phyloP scores from a whole-genome alignment of 2,329 filamentous ascomycete species.

The Xylaria arbuscula region DNA sequence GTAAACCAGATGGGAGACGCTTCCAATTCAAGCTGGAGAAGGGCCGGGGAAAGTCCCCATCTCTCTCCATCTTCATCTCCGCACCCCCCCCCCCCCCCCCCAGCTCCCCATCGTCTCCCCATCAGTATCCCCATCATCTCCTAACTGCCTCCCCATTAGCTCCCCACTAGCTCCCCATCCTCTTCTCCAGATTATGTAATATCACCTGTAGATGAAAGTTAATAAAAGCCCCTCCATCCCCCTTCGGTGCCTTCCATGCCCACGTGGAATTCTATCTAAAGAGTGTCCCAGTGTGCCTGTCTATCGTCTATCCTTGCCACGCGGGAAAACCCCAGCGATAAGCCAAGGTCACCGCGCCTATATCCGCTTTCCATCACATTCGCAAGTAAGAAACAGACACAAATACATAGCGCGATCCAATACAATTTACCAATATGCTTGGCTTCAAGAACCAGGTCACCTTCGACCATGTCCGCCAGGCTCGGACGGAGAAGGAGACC shows the following conservation, averaged over 20 bases:
- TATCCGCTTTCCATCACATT: neutral
- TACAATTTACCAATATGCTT: constrained; percentile 38
- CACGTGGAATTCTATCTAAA: constrained; percentile 31
- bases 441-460: constrained; percentile 47
- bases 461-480: constrained; percentile 58
- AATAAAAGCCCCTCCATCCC: constrained; percentile 21
- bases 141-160: neutral
- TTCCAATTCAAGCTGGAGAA: constrained; percentile 11
- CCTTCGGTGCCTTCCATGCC: constrained; percentile 14
- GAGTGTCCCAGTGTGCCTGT: neutral
- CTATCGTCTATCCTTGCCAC: neutral
- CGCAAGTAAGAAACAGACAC: neutral
- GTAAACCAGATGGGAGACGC: too few species aligned
- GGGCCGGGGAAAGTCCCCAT: constrained; percentile 1
- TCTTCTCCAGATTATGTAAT: constrained; percentile 12
- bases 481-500: constrained; percentile 53
- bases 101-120: too few species aligned
- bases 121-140: too few species aligned
- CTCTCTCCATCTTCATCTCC: neutral
- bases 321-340: constrained; percentile 2
- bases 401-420: neutral
- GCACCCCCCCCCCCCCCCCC: neutral
- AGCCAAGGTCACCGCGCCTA: neutral
- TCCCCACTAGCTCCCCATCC: neutral
- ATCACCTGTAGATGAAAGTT: neutral